phyloP scores from a whole-genome alignment of 495 filamentous ascomycete species.

The Polyplosphaeria fusca region DNA sequence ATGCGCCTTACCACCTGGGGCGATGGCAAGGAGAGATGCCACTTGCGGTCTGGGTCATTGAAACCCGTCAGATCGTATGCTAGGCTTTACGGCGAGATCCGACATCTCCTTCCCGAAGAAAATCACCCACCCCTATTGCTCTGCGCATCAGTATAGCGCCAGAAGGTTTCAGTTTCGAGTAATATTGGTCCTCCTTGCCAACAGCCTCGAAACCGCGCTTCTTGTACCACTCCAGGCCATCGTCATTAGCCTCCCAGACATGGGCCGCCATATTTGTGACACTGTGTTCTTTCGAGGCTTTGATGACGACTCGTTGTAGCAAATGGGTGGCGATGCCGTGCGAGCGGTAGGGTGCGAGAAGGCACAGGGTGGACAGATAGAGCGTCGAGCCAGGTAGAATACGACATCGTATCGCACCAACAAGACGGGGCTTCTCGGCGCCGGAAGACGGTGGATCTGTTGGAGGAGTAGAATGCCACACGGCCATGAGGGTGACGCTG shows the following conservation, averaged over 20 bases:
- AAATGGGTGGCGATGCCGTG: conserved; percentile 76
- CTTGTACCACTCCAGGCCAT: conserved; percentile 81
- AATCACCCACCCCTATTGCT: conserved; percentile 41
- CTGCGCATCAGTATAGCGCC: conserved; percentile 73
- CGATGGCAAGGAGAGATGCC: no score
- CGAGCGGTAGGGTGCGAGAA: conserved; percentile 77
- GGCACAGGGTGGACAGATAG: conserved; percentile 83
- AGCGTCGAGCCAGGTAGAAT: conserved; percentile 60
- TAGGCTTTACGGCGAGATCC: no score
- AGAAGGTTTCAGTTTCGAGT: conserved; percentile 75
- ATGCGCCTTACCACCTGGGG: no score
- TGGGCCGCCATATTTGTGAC: conserved; percentile 72
- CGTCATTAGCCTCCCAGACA: conserved; percentile 89
- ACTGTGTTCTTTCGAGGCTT: conserved; percentile 44
- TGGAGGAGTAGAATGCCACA: conserved; percentile 55
- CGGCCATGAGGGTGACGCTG: conserved; percentile 73
- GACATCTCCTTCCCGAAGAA: conserved; percentile 31
- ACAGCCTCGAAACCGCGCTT: conserved; percentile 70
- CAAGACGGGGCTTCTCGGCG: conserved; percentile 25
- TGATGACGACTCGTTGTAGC: conserved; percentile 54
- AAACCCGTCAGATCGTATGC: no score
- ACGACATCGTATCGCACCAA: conserved; percentile 74
- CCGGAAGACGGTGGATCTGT: conserved; percentile 28
- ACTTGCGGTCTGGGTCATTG: no score
- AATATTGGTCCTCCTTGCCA: conserved; percentile 66